Conservation (phyloP, 495 filamentous ascomycete species). For the Penicillium bovifimosum region DNA sequence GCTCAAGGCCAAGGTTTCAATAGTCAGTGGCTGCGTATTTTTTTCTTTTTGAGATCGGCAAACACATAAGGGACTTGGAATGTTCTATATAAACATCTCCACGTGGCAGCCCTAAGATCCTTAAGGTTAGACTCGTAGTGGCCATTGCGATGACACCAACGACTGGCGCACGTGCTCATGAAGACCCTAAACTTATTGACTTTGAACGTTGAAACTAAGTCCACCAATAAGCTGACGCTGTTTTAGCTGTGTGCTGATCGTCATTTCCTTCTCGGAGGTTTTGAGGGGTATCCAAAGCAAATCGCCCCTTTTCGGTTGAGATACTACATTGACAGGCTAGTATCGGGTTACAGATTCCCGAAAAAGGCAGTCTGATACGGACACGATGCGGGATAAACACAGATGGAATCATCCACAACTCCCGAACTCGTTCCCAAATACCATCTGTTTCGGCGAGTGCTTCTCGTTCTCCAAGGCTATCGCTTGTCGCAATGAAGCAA, state of each 20-base stretch:
- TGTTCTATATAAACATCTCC: neutral
- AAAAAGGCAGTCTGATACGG: too few species aligned
- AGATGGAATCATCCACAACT: slow-evolving; percentile 4
- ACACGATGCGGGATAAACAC: too few species aligned
- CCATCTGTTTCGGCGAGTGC: neutral
- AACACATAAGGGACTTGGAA: neutral
- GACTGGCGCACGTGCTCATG: neutral
- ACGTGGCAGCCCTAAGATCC: neutral
- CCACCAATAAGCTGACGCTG: neutral
- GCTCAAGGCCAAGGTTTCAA: neutral
- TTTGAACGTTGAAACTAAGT: neutral
- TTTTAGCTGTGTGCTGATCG: neutral
- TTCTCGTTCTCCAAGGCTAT: neutral
- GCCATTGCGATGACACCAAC: neutral
- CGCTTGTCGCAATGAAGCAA: slow-evolving; percentile 1
- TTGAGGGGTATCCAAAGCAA: neutral
- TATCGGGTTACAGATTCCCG: too few species aligned
- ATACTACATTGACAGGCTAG: too few species aligned
- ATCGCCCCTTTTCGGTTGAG: slow-evolving; percentile 7
- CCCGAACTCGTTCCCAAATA: neutral
- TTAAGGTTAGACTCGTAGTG: neutral
- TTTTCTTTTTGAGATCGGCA: slow-evolving; percentile 12
- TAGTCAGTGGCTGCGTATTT: neutral
- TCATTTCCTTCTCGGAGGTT: slow-evolving; percentile 1
- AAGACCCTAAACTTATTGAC: neutral